Evolutionary conservation across 148 eudicot genomes (phyloP).

Genomic region (Suaeda aralocaspica): DNA sequence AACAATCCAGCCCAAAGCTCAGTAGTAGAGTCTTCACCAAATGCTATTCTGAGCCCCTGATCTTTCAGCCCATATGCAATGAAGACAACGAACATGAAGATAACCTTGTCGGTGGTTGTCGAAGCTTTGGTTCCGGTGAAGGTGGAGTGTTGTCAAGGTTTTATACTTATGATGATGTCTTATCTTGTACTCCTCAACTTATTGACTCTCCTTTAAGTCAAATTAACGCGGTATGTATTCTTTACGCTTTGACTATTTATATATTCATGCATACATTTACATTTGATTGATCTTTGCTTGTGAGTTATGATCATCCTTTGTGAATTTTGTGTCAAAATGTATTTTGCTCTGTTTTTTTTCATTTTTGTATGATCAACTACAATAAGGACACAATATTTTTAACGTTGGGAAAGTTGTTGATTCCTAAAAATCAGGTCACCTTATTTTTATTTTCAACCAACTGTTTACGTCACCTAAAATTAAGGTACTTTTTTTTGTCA

Average conservation of each 20-base stretch:
- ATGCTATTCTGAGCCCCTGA: constrained; percentile 47
- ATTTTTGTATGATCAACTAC: no score
- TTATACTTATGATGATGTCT: constrained; percentile 35
- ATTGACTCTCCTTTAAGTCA: constrained; percentile 4
- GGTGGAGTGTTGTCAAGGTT: constrained; percentile 26
- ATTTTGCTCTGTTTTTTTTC: no score
- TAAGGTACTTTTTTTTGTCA: no score
- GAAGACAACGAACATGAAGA: constrained; percentile 8
- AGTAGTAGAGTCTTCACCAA: constrained; percentile 25
- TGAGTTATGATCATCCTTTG: no score
- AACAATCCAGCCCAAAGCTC: constrained; percentile 21
- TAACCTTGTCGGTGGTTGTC: constrained; percentile 12
- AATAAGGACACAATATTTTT: no score
- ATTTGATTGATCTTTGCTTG: neutral
- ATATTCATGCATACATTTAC: neutral
- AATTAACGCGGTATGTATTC: constrained; percentile 29
- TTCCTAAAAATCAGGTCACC: no score
- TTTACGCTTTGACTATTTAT: neutral
- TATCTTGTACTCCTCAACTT: constrained; percentile 15
- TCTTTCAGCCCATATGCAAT: neutral
- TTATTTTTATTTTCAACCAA: no score
- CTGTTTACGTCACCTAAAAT: no score
- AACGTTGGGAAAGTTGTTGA: no score
- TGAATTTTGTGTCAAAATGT: no score
- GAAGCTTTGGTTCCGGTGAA: constrained; percentile 24